A percentile compares a stretch with the other conserved stretches of the same genome.
These are phyloP conservation scores for Diaporthe citrichinensis DNA, from an alignment of 2,329 filamentous ascomycete genomes.

Conservation along the genomic window DNA sequence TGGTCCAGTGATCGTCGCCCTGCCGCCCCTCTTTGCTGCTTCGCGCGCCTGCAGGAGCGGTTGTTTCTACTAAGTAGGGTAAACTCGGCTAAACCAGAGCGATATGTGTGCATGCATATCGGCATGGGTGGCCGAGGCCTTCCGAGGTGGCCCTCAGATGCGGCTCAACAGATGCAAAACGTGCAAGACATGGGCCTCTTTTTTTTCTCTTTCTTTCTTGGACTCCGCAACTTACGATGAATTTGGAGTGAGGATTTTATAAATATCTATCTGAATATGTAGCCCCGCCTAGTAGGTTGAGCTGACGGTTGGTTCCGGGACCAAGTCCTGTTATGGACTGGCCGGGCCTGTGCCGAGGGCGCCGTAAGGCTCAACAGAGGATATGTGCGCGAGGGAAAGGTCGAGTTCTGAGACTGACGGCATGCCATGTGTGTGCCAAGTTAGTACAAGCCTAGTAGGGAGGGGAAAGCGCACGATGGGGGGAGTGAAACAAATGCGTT, in stretches of 20 bases:
- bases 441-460: neutral
- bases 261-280: neutral
- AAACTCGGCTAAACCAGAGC: neutral
- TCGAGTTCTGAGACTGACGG: neutral
- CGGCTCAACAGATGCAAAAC: constrained; percentile 21
- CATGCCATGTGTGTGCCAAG: neutral
- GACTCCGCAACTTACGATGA: neutral
- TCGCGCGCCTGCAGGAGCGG: neutral
- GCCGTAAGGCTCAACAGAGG: constrained; percentile 10
- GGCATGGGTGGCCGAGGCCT: constrained; percentile 9
- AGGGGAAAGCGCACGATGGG: neutral
- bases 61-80: neutral
- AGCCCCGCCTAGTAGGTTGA: neutral
- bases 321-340: constrained; percentile 9
- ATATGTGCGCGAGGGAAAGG: neutral
- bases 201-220: too few species aligned
- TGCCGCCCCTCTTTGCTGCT: neutral
- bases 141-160: neutral
- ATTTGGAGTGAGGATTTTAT: neutral
- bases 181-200: neutral
- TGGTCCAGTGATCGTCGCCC: neutral
- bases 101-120: constrained; percentile 23
- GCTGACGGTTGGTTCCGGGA: constrained; percentile 1
- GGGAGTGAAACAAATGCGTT: constrained; percentile 25
- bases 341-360: neutral